A percentile compares a stretch with the other conserved stretches of the same genome.
These are phyloP conservation scores for Halenospora varia DNA, from an alignment of 495 filamentous ascomycete genomes.

Conservation along the genomic window DNA sequence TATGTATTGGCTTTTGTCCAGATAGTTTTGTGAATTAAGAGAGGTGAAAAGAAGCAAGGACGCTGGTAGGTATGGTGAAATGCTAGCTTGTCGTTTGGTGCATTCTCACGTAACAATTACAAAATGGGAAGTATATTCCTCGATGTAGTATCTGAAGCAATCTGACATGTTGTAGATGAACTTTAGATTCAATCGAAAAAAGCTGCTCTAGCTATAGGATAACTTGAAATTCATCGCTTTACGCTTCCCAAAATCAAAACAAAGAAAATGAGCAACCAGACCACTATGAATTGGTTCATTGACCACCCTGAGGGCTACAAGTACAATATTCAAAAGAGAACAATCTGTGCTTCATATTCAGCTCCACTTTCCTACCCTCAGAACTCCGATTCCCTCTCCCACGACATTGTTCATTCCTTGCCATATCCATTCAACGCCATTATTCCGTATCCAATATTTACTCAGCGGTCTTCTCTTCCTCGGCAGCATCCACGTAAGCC, in stretches of 20 bases:
- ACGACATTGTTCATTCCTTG: not conserved
- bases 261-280: not conserved
- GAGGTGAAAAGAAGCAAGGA: too few relatives aligned
- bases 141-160: too few relatives aligned
- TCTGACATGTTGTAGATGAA: too few relatives aligned
- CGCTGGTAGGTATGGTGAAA: too few relatives aligned
- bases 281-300: not conserved
- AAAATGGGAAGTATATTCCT: too few relatives aligned
- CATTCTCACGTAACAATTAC: too few relatives aligned
- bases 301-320: not conserved
- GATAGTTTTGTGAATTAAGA: too few relatives aligned
- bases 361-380: too few relatives aligned
- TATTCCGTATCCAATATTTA: not conserved
- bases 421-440: not conserved
- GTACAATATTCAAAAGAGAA: not conserved
- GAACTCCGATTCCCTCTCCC: not conserved
- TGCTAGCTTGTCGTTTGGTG: too few relatives aligned
- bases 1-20: too few relatives aligned
- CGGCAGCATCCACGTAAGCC: slow-evolving; percentile 18
- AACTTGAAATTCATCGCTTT: not conserved
- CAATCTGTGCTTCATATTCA: slow-evolving; percentile 2
- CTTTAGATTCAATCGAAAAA: too few relatives aligned
- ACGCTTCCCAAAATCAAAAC: not conserved
- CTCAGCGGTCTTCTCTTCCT: slow-evolving; percentile 15
- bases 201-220: too few relatives aligned